Base-by-base conservation (phyloP, 345 rosid genomes). In the Trapa bicornis region DNA sequence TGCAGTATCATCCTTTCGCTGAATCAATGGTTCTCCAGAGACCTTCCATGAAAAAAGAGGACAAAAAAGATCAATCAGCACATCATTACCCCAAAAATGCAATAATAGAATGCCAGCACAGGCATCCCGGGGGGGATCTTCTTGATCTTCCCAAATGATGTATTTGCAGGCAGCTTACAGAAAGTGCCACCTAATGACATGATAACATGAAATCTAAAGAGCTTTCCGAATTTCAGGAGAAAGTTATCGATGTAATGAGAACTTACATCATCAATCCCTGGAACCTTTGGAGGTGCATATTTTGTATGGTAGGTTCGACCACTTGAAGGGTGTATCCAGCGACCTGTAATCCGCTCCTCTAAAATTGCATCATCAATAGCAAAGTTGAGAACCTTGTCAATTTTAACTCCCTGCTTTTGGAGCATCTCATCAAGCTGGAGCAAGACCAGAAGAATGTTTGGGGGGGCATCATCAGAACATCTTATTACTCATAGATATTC, bases 241-340 rank as follows among this genome's bases (percentile, higher is more conserved):
- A 74, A 39, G 37, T 53, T 39, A 4, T 69, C 37, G 47, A 41
- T 16, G 52, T n/a, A 13, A 7, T 16, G 42, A 61, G 36, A 37
- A 36, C 87, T 89, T 84, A 94, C 99, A 91, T 94, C 99, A 74
- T 94, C 99, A 13, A 80, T 43, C 17, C 96, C 96, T 2, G 89
- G 84, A 79, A 74, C 89, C 84, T 87, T 89, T 39, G 99, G 87
- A 82, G 99, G 99, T 36, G 96, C 93, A 48, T 80, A 94, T 73
- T 87, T 94, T 6, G 90, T 81, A 71, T 91, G 99, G 68, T 91
- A 94, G 69, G 89, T 81, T 75, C 99, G 85, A 37, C 99, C 99
- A 83, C 99, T 94, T 12, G 90, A 72, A 78, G 96, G 96, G 74
- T 94, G 99, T 68, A 91, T 85, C 99, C 99, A 91, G 76, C 99